Evolutionary conservation across 2,329 filamentous ascomycete genomes (phyloP), one percentile per base, ranked within the genome.

Genomic region (Sclerotinia subarctica): DNA sequence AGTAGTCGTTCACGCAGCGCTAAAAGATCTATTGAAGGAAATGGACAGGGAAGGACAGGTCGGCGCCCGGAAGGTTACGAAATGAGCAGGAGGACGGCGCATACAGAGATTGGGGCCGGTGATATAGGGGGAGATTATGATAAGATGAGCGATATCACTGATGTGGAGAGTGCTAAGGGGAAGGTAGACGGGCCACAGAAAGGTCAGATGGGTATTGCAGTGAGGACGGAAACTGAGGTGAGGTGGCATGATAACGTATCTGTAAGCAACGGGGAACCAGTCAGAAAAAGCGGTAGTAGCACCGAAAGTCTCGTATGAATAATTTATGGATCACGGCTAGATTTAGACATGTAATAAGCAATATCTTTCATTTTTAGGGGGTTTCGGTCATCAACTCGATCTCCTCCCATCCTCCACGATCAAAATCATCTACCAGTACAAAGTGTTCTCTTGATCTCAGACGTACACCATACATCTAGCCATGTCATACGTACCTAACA

Each of bases 301-400:
- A 64, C 60, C 11, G 60, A 64, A 29, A 54, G 35, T n/a, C 49
- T 64, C 8, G 60, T 64, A 51, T 62, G 21, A 62, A 38, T 21
- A 13, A 51, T 24, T 49, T 7, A 49, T 51, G 29, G 46, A 15
- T 38, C 17, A 24, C 15, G 29, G 3, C n/a, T 49, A 10, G 15
- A 54, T 21, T 29, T 46, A 29, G 17, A n/a, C 17, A 10, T 35
- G 3, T 21, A 8, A 47, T 60, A 5, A 13, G 5, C 11, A 35
- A 35, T 11, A 1, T 35, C 32, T 54, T 35, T n/a, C 26, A 57
- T 49, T 32, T 47, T 13, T 49, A 17, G 1, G 13, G 15, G 38
- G 5, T 15, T 42, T 42, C 15, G 13, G 15, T 5, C 38, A 42
- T 42, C 38, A 42, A 13, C 13, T 42, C 38, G 15, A 42, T 4